Base-by-base conservation (phyloP, 2,329 filamentous ascomycete species). In the Fusarium sp. region DNA sequence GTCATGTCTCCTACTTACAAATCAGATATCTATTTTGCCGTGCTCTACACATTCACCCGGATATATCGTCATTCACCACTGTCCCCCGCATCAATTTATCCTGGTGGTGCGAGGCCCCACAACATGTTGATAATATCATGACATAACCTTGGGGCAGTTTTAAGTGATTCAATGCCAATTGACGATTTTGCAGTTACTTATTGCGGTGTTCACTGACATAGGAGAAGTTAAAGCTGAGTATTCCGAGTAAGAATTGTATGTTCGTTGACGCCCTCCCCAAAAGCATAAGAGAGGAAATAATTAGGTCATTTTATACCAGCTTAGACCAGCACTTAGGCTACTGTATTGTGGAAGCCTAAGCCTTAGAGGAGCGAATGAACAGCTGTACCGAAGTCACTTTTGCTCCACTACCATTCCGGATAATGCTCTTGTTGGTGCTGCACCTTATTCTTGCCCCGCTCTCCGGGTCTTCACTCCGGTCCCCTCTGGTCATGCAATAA, bases 1-100 rank as follows among this genome's bases (percentile, higher is more conserved):
- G 44, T 51, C 13, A 38, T n/a, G 10, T 18, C 13, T 5, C 10
- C 3, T 18, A 46, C 27, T 62, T 22, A 62, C 57, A 62, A 54
- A 62, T 63, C 47, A 56, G 8, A 6, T n/a, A 1, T 4, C 5
- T 1, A 11, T 61, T 44, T 40, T 61, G 7, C 59, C 45, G 59
- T 20, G 16, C 13, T 18, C 8, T 25, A 27, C 2, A 49, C 3
- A 55, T 55, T 56, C 48, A 63, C 1, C 48, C 60, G 60, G 41
- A 27, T 30, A 25, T 6, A 57, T 4, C 47, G 47, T 63, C 58
- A 63, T 63, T n/a, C 1, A 25, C 1, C 9, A 3, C 4, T 24
- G 4, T 57, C 59, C 44, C 58, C 58, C 61, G 61, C 61, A 44
- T 43, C 10, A 13, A 18, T 63, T 63, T 63, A 63, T 41, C 60